These are phyloP conservation scores for Nitzschia palea DNA, from an alignment of 108 stramenopile species.

Conservation along the genomic window DNA sequence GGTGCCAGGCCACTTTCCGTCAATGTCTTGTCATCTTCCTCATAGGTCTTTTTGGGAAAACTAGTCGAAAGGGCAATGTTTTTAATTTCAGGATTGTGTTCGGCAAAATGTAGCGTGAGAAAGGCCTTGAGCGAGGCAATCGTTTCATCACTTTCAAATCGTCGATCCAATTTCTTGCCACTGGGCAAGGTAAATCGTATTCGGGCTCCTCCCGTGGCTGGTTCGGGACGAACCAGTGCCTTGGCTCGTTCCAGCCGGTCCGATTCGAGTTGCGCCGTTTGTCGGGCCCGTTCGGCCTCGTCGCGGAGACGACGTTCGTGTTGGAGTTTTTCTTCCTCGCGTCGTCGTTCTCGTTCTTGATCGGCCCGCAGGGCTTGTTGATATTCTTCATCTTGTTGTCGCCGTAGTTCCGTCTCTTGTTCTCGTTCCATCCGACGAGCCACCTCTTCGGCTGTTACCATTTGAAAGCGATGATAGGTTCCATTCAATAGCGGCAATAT, in stretches of 20 bases:
- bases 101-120: constrained; percentile 71
- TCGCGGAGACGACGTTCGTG: constrained; percentile 25
- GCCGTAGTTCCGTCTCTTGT: constrained; percentile 68
- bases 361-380: constrained; percentile 74
- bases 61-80: constrained; percentile 69
- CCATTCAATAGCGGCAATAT: constrained; percentile 46
- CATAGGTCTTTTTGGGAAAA: constrained; percentile 69
- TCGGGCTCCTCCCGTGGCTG: constrained; percentile 36
- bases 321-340: constrained; percentile 40
- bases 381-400: constrained; percentile 84
- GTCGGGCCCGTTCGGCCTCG: constrained; percentile 21
- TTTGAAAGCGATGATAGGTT: constrained; percentile 51
- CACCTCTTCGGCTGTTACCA: constrained; percentile 42
- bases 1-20: constrained; percentile 69
- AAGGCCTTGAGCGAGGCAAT: constrained; percentile 65
- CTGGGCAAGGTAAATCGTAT: constrained; percentile 77
- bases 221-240: constrained; percentile 35
- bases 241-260: constrained; percentile 48
- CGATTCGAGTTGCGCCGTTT: constrained; percentile 37
- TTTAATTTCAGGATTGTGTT: constrained; percentile 43
- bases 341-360: constrained; percentile 59
- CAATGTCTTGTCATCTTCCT: constrained; percentile 49
- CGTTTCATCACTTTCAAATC: constrained; percentile 63
- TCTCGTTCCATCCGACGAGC: constrained; percentile 61
- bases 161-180: constrained; percentile 75